phyloP scores from a whole-genome alignment of 768 basidiomycete genomes.

The Hydnum rufescens region DNA sequence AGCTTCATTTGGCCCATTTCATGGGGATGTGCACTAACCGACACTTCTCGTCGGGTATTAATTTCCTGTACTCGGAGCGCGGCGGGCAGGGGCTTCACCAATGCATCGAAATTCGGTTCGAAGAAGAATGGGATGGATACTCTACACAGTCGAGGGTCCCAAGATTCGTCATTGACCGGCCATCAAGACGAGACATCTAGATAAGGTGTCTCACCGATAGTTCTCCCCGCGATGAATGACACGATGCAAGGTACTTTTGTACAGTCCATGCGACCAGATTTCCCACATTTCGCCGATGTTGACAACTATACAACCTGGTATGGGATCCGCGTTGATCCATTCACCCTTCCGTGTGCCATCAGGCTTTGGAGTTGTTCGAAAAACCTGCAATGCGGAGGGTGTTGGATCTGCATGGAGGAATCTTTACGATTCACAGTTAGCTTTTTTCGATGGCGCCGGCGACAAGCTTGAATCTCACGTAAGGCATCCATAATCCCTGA shows the following conservation, averaged over 20 bases:
- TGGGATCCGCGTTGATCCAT: slow-evolving; percentile 76
- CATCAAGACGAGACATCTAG: not conserved
- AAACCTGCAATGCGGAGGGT: slow-evolving; percentile 64
- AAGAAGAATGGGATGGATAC: slow-evolving; percentile 65
- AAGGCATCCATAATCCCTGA: slow-evolving; percentile 76
- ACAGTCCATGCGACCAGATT: slow-evolving; percentile 73
- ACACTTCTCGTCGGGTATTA: slow-evolving; percentile 10
- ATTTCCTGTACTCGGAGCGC: slow-evolving; percentile 26
- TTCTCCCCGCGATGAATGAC: slow-evolving; percentile 61
- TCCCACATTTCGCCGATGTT: slow-evolving; percentile 75
- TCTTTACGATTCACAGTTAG: slow-evolving; percentile 22
- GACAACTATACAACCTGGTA: slow-evolving; percentile 67
- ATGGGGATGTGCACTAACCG: not conserved
- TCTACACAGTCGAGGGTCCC: too few species aligned
- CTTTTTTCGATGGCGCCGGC: not conserved
- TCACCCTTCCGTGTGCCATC: slow-evolving; percentile 36
- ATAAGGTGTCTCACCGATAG: slow-evolving; percentile 21
- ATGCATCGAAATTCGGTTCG: slow-evolving; percentile 69
- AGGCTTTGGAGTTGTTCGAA: slow-evolving; percentile 23
- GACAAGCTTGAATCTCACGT: slow-evolving; percentile 31
- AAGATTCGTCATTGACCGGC: too few species aligned
- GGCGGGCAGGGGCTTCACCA: slow-evolving; percentile 42
- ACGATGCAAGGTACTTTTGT: slow-evolving; percentile 74
- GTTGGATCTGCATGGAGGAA: slow-evolving; percentile 74
- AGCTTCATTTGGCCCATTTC: slow-evolving; percentile 2